A percentile compares a stretch with the other conserved stretches of the same genome.
Evolutionary conservation across 2,329 filamentous ascomycete genomes (phyloP).

Genomic region (Escovopsis sp.): DNA sequence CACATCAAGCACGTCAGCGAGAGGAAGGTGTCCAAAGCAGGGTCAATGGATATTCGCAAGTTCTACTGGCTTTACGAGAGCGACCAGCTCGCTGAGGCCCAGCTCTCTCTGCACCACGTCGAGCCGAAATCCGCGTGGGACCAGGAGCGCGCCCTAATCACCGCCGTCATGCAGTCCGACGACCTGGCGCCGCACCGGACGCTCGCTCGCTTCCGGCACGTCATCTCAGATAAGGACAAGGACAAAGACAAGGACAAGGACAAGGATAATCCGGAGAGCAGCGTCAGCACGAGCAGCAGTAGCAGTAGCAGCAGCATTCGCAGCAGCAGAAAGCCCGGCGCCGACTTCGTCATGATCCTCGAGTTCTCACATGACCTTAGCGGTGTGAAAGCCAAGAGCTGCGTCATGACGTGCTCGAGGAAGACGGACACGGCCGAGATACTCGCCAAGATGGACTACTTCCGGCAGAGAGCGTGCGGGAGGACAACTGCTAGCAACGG

Average conservation of each 20-base stretch:
- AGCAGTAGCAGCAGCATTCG: no score
- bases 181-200: neutral
- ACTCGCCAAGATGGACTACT: neutral
- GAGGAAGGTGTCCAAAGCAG: neutral
- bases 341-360: slow-evolving; percentile 4
- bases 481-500: slow-evolving; percentile 3
- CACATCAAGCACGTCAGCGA: slow-evolving; percentile 1
- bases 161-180: neutral
- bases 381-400: neutral
- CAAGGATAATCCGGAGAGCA: no score
- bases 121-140: slow-evolving; percentile 3
- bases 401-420: slow-evolving; percentile 1
- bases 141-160: slow-evolving; percentile 1
- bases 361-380: neutral
- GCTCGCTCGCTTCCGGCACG: neutral
- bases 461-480: neutral
- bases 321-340: neutral
- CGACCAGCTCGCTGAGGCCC: neutral
- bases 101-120: neutral
- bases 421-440: neutral
- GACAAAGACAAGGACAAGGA: no score
- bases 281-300: no score
- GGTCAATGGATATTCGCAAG: neutral
- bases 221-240: no score
- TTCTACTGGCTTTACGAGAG: slow-evolving; percentile 1